Evolutionary conservation across 495 filamentous ascomycete species (phyloP), one percentile per base, ranked within the genome.

Genomic region (Aspergillus kassunensis): DNA sequence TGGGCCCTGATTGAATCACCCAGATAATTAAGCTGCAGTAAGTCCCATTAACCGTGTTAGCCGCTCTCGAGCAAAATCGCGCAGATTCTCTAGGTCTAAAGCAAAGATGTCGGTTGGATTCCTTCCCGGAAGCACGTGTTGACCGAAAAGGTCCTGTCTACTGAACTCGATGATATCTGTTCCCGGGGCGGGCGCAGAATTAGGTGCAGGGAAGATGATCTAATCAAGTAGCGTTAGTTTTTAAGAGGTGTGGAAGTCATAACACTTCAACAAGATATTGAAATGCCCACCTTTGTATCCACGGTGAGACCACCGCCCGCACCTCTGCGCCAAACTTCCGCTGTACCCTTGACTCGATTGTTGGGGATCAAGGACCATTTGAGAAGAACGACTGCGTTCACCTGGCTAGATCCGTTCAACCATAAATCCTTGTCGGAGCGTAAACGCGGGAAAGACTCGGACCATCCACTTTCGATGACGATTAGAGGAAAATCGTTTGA

Each of bases 381-480:
- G 4, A 27, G 9, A 4, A 27, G 4, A 9, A 27, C 9, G 4
- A 27, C 24, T 31, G 37, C 12, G 11, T 6, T 24, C 0, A 49
- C 31, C 3, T 9, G 11, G n/a, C 16, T 37, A 9, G 31, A 37
- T 5, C 45, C 45, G 15, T 16, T 13, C 12, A 49, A 12, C 45
- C 45, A 49, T 13, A 49, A n/a, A 13, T 49, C 41, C 12, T 49
- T 35, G 16, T 49, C 45, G 6, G 30, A 6, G 21, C 25, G 31
- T 4, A 49, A 30, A 3, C 45, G 45, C 9, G 24, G 24, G 4
- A 27, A 27, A 27, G 45, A 49, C 31, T 49, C 45, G 15, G 11
- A 23, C 45, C 27, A 49, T n/a, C 30, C 45, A 13, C 18, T 37
- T 33, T 49, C 45, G 4, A 49, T n/a, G 7, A 36, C 45, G 13